phyloP scores from a whole-genome alignment of 192 early-diverging fungal genomes.

The Coemansia reversa region DNA sequence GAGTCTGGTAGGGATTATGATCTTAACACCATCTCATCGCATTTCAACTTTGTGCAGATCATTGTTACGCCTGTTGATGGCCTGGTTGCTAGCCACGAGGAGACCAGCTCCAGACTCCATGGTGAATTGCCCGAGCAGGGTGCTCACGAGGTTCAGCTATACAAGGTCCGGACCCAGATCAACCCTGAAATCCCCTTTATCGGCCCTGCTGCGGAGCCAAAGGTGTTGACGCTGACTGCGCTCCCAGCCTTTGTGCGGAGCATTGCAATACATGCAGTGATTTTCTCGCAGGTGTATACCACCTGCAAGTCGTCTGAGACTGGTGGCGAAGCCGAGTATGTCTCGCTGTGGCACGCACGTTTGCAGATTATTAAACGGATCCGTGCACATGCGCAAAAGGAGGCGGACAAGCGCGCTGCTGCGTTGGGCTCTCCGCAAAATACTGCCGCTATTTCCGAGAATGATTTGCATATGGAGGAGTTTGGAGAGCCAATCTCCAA shows the following conservation, averaged over 20 bases:
- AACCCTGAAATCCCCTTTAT: slow-evolving; percentile 78
- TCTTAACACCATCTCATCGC: slow-evolving; percentile 87
- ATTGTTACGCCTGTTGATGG: slow-evolving; percentile 84
- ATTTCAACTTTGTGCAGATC: slow-evolving; percentile 97
- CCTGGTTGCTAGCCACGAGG: slow-evolving; percentile 58
- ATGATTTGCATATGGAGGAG: slow-evolving; percentile 3
- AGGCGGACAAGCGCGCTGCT: slow-evolving; percentile 13
- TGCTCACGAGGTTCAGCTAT: slow-evolving; percentile 38
- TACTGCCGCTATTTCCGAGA: not conserved
- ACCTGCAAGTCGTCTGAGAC: slow-evolving; percentile 61
- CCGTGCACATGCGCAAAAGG: slow-evolving; percentile 23
- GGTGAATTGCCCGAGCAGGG: slow-evolving; percentile 6
- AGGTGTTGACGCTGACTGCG: slow-evolving; percentile 75
- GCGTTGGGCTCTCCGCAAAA: not conserved
- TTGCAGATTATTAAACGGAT: slow-evolving; percentile 88
- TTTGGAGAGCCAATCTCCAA: slow-evolving; percentile 36
- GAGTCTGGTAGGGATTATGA: slow-evolving; percentile 80
- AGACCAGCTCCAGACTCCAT: slow-evolving; percentile 49
- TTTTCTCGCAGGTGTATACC: slow-evolving; percentile 84
- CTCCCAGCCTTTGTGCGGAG: slow-evolving; percentile 81
- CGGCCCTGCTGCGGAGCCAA: slow-evolving; percentile 76
- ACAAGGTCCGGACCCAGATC: slow-evolving; percentile 66
- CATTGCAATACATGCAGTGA: slow-evolving; percentile 83
- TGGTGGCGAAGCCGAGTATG: slow-evolving; percentile 60
- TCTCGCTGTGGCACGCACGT: slow-evolving; percentile 88